These are phyloP conservation scores for Gymnopilus junonius DNA, from an alignment of 768 basidiomycete genomes.

Conservation along the genomic window DNA sequence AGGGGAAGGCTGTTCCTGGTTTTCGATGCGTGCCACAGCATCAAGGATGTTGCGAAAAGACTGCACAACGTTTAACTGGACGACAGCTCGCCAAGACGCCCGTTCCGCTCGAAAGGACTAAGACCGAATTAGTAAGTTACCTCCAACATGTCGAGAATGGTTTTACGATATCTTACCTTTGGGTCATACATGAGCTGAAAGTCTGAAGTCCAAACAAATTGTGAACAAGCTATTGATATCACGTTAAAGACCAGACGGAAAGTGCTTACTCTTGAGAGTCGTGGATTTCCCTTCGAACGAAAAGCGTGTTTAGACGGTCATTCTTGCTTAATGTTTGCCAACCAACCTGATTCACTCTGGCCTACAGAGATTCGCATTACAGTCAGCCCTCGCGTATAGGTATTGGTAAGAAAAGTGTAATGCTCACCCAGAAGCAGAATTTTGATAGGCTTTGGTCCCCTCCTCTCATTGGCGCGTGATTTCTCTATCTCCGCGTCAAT, in stretches of 20 bases:
- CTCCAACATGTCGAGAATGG: not conserved
- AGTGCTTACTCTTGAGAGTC: constrained; percentile 73
- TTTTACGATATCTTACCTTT: constrained; percentile 41
- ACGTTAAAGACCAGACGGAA: not conserved
- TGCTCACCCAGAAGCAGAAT: constrained; percentile 62
- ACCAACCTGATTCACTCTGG: constrained; percentile 81
- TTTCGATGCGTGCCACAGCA: constrained; percentile 44
- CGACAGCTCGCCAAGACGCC: constrained; percentile 67
- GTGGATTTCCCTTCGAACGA: constrained; percentile 70
- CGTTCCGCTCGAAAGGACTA: constrained; percentile 64
- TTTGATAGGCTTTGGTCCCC: constrained; percentile 53
- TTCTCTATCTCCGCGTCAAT: constrained; percentile 67
- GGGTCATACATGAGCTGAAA: constrained; percentile 68
- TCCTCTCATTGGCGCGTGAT: constrained; percentile 51
- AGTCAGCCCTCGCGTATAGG: not conserved
- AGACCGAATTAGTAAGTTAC: not conserved
- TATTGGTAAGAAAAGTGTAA: not conserved
- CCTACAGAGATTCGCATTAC: constrained; percentile 39
- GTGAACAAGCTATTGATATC: not conserved
- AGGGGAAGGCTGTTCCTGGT: constrained; percentile 13
- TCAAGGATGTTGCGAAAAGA: constrained; percentile 69
- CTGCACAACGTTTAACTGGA: constrained; percentile 73
- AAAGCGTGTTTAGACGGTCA: constrained; percentile 6
- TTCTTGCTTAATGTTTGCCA: not conserved
- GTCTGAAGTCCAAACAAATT: constrained; percentile 35